phyloP scores from a whole-genome alignment of 2,329 filamentous ascomycete genomes.

The Sclerotinia spermophila region DNA sequence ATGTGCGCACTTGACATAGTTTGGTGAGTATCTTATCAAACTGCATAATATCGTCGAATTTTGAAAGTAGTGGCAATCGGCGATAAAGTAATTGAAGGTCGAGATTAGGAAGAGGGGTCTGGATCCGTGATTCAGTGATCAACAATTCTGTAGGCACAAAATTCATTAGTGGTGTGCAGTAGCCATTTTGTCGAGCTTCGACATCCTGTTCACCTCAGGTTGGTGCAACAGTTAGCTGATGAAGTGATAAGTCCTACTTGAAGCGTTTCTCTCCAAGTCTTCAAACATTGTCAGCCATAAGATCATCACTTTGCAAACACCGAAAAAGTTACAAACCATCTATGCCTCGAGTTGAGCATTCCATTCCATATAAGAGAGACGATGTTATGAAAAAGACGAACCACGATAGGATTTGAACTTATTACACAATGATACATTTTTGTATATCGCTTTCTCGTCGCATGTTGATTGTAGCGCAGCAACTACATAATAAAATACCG shows the following conservation, averaged over 20 bases:
- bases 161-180: not conserved
- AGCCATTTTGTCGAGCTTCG: not conserved
- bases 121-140: not conserved
- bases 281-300: not conserved
- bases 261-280: not conserved
- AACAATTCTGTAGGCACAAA: not conserved
- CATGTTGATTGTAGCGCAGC: too few relatives aligned
- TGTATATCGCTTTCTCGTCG: too few relatives aligned
- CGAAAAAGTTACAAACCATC: not conserved
- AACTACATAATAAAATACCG: too few relatives aligned
- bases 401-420: too few relatives aligned
- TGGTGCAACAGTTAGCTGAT: not conserved
- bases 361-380: too few relatives aligned
- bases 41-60: not conserved
- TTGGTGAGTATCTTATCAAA: not conserved
- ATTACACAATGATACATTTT: too few relatives aligned
- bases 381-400: too few relatives aligned
- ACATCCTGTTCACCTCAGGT: not conserved
- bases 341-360: too few relatives aligned
- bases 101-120: not conserved
- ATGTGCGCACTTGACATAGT: not conserved
- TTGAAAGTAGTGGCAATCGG: not conserved
- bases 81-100: not conserved
- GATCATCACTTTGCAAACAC: not conserved
- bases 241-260: not conserved